phyloP scores from a whole-genome alignment of 257 asterid species.

The Dorcoceras hygrometricum region DNA sequence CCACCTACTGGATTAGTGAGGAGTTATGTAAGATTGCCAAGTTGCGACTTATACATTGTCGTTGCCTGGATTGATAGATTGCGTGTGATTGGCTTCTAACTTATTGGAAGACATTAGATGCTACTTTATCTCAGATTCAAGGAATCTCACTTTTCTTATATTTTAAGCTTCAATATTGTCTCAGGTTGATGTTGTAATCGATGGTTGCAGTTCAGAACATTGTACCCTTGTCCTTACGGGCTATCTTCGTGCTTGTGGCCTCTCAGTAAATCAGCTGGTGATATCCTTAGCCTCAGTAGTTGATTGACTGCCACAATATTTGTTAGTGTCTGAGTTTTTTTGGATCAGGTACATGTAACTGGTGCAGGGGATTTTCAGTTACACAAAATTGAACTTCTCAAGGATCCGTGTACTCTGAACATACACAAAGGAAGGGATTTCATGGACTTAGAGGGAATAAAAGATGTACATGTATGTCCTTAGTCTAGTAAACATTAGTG shows the following conservation, averaged over 20 bases:
- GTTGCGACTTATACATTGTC: background rate
- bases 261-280: slow-evolving; percentile 96
- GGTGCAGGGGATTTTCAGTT: slow-evolving; percentile 96
- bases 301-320: slow-evolving; percentile 14
- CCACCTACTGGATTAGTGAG: background rate
- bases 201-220: slow-evolving; percentile 46
- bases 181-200: slow-evolving; percentile 64
- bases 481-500: background rate
- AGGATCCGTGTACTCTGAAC: slow-evolving; percentile 76
- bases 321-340: slow-evolving; percentile 33
- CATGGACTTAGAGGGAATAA: slow-evolving; percentile 64
- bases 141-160: slow-evolving; percentile 7
- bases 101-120: slow-evolving; percentile 1
- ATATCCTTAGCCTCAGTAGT: slow-evolving; percentile 27
- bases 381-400: slow-evolving; percentile 77
- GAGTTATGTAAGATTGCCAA: background rate
- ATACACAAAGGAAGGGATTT: slow-evolving; percentile 55
- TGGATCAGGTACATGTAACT: slow-evolving; percentile 83
- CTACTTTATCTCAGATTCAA: background rate
- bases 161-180: slow-evolving; percentile 7
- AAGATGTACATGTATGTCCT: slow-evolving; percentile 47
- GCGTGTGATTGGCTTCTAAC: slow-evolving; percentile 8
- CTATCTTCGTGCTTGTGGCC: slow-evolving; percentile 65
- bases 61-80: background rate
- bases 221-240: slow-evolving; percentile 81